Conservation (phyloP, 768 basidiomycete species). For the Gymnopilus dilepis region DNA sequence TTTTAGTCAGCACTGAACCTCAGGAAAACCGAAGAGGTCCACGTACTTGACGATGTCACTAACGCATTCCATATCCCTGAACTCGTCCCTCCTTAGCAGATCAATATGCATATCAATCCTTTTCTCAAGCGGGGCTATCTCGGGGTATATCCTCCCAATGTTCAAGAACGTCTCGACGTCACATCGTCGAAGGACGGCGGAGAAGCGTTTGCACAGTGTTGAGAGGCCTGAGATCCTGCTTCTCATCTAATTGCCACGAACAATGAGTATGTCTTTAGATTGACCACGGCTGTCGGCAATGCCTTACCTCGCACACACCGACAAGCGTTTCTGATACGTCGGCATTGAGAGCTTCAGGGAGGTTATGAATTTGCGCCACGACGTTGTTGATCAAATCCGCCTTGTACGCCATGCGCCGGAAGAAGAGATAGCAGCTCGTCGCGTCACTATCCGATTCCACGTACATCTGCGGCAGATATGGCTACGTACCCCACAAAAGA, state of each 20-base stretch:
- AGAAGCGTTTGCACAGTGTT: slow-evolving; percentile 88
- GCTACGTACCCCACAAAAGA: slow-evolving; percentile 48
- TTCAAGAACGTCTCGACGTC: slow-evolving; percentile 87
- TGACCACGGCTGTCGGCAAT: slow-evolving; percentile 5
- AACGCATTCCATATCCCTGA: slow-evolving; percentile 93
- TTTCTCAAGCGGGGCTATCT: slow-evolving; percentile 89
- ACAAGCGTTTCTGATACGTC: slow-evolving; percentile 85
- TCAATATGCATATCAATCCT: slow-evolving; percentile 92
- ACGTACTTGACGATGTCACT: slow-evolving; percentile 83
- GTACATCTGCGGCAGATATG: slow-evolving; percentile 91
- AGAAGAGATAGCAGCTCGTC: slow-evolving; percentile 89
- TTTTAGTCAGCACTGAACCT: too few species aligned
- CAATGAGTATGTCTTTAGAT: neutral
- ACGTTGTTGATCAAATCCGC: slow-evolving; percentile 84
- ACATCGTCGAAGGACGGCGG: slow-evolving; percentile 79
- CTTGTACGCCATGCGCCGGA: slow-evolving; percentile 87
- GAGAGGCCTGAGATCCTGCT: slow-evolving; percentile 82
- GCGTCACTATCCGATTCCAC: slow-evolving; percentile 89
- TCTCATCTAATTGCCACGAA: slow-evolving; percentile 61
- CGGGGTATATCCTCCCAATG: slow-evolving; percentile 81
- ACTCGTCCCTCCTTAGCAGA: slow-evolving; percentile 83
- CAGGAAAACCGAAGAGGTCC: neutral
- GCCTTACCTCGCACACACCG: slow-evolving; percentile 87
- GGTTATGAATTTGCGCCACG: slow-evolving; percentile 79
- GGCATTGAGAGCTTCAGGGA: slow-evolving; percentile 86